These are phyloP conservation scores for Moesziomyces parantarcticus DNA, from an alignment of 1,284 basidiomycete genomes.

Conservation along the genomic window DNA sequence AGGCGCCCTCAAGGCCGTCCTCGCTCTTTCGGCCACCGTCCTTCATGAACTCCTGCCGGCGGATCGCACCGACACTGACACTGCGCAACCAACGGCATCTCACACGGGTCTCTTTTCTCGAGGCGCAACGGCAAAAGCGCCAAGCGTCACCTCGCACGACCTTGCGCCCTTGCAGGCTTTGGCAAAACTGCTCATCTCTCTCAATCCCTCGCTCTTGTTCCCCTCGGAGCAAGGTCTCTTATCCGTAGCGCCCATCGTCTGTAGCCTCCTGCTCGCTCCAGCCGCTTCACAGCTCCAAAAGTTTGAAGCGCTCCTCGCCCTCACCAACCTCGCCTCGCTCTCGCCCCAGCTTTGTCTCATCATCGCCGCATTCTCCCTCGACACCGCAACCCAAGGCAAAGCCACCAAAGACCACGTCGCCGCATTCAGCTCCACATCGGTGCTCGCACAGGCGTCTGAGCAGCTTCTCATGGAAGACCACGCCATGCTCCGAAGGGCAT, in stretches of 20 bases:
- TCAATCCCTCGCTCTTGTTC: constrained; percentile 88
- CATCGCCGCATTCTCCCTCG: constrained; percentile 36
- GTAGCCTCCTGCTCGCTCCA: constrained; percentile 37
- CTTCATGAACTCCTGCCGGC: constrained; percentile 10
- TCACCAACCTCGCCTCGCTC: constrained; percentile 89
- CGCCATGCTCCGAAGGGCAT: constrained; percentile 81
- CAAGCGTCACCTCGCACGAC: constrained; percentile 66
- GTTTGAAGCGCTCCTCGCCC: constrained; percentile 93
- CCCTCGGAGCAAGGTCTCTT: constrained; percentile 68
- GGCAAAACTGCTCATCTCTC: constrained; percentile 90
- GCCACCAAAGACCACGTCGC: background rate
- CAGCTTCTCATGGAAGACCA: constrained; percentile 83
- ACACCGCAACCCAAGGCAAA: background rate
- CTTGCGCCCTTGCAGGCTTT: constrained; percentile 85
- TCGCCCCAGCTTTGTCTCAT: constrained; percentile 67
- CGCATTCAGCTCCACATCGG: constrained; percentile 16
- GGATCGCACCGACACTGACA: too few relatives aligned
- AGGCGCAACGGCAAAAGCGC: background rate
- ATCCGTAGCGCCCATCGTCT: constrained; percentile 37
- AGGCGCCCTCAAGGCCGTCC: constrained; percentile 82
- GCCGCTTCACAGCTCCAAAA: constrained; percentile 79
- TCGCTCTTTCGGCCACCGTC: constrained; percentile 70
- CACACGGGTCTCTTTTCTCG: constrained; percentile 13
- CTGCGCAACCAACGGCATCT: background rate
- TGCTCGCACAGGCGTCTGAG: constrained; percentile 31